phyloP scores from a whole-genome alignment of 163 green algal genomes.

The Trebouxia gelatinosa region DNA sequence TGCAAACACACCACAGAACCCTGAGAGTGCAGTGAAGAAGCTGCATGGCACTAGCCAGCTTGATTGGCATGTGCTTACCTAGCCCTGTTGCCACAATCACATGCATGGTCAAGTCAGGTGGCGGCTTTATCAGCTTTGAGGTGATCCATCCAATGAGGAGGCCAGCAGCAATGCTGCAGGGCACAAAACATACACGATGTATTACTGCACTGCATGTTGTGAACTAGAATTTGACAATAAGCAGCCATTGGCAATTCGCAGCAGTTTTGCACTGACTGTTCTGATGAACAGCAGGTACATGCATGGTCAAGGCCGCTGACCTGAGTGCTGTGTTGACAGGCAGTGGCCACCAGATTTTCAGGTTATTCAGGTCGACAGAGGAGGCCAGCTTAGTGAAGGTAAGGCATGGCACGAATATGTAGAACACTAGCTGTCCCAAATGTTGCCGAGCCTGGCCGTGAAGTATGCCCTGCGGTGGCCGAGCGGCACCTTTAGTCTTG shows the following conservation, averaged over 20 bases:
- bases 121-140: constrained; percentile 29
- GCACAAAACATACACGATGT: no score
- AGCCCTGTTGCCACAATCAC: constrained; percentile 40
- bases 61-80: no score
- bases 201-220: no score
- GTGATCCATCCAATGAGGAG: constrained; percentile 43
- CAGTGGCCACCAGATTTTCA: constrained; percentile 56
- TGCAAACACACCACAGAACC: no score
- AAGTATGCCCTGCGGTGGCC: constrained; percentile 53
- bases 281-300: no score
- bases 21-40: no score
- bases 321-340: constrained; percentile 54
- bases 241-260: no score
- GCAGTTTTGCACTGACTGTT: background rate
- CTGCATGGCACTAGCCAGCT: no score
- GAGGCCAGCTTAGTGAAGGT: constrained; percentile 57
- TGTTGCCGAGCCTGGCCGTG: constrained; percentile 39
- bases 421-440: constrained; percentile 53
- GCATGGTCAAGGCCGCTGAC: no score
- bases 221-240: no score
- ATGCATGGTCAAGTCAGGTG: constrained; percentile 32
- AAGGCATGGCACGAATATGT: constrained; percentile 57
- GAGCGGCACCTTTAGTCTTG: no score
- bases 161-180: constrained; percentile 41
- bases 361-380: constrained; percentile 43